These are phyloP conservation scores for Globisporangium mamillatum DNA, from an alignment of 352 stramenopile genomes.

Conservation along the genomic window DNA sequence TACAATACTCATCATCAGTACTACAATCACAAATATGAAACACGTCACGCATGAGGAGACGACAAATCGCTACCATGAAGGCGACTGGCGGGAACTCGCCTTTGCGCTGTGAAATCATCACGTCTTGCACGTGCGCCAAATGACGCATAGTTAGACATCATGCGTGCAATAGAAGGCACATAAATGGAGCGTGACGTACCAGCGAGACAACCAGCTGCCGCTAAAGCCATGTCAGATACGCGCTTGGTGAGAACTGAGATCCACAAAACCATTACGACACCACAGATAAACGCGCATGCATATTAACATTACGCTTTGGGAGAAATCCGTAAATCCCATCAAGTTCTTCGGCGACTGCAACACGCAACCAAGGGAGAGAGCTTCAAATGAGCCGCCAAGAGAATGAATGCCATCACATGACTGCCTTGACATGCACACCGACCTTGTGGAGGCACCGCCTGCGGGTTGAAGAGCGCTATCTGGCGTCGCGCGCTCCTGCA, in stretches of 20 bases:
- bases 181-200: conserved; percentile 20
- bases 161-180: background rate
- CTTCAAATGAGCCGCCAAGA: background rate
- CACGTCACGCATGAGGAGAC: background rate
- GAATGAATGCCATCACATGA: no score
- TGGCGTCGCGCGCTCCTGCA: conserved; percentile 43
- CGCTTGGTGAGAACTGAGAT: background rate
- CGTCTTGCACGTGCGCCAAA: conserved; percentile 32
- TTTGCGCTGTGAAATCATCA: conserved; percentile 79
- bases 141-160: background rate
- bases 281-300: background rate
- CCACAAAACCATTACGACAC: background rate
- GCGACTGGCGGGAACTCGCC: conserved; percentile 61
- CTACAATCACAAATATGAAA: background rate
- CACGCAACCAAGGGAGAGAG: background rate
- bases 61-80: conserved; percentile 50
- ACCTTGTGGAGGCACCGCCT: conserved; percentile 48
- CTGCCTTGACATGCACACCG: background rate
- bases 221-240: conserved; percentile 14
- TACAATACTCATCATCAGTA: conserved; percentile 1
- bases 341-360: conserved; percentile 54
- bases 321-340: conserved; percentile 49
- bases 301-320: conserved; percentile 31
- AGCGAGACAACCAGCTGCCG: conserved; percentile 50
- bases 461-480: conserved; percentile 56